phyloP scores from a whole-genome alignment of 257 asterid species.

The Pogostemon cablin region DNA sequence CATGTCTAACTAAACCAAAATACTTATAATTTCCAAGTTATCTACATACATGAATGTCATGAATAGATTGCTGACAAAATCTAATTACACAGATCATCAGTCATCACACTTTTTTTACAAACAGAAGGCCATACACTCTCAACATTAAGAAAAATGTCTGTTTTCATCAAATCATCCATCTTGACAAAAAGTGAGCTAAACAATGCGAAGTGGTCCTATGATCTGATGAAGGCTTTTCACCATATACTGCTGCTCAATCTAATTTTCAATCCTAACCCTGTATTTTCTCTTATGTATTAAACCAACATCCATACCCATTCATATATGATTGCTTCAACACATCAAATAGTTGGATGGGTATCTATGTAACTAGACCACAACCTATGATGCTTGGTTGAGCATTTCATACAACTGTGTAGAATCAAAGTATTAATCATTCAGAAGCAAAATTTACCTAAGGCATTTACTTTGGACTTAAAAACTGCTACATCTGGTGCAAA shows the following conservation, averaged over 20 bases:
- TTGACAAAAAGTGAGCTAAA: background rate
- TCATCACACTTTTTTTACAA: background rate
- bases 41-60: background rate
- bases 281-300: background rate
- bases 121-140: background rate
- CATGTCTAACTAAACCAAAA: background rate
- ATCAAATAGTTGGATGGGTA: background rate
- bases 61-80: conserved; percentile 1
- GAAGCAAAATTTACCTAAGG: background rate
- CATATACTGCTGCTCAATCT: background rate
- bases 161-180: background rate
- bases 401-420: background rate
- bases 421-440: background rate
- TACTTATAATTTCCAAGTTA: background rate
- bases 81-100: background rate
- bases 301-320: conserved; percentile 1
- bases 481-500: background rate
- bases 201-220: background rate
- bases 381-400: background rate
- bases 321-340: conserved; percentile 13
- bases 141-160: background rate
- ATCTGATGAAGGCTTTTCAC: background rate
- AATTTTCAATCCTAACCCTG: background rate
- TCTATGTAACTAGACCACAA: background rate
- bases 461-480: background rate